Percentiles rank a stretch among this genome's conserved stretches.
These are phyloP conservation scores for Piper longum DNA, from an alignment of 164 flowering plant species.

Conservation along the genomic window DNA sequence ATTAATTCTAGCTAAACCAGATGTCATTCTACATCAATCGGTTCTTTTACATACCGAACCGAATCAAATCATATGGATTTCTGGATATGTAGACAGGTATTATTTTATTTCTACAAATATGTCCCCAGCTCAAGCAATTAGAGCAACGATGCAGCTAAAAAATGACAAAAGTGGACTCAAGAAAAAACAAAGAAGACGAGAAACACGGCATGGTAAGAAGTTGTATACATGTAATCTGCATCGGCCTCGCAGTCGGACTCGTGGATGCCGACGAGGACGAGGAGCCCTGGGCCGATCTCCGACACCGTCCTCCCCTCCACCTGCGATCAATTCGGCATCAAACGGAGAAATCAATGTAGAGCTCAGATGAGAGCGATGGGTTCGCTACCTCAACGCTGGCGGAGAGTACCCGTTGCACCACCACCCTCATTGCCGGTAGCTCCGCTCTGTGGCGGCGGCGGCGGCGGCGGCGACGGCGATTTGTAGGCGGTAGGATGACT, in stretches of 20 bases:
- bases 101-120: too few species aligned
- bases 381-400: slow-evolving; percentile 74
- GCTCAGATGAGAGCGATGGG: slow-evolving; percentile 1
- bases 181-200: neutral
- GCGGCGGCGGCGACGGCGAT: neutral
- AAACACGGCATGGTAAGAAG: neutral
- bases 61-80: too few species aligned
- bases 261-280: slow-evolving; percentile 79
- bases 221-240: slow-evolving; percentile 58
- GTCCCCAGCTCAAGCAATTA: too few species aligned
- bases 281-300: slow-evolving; percentile 81
- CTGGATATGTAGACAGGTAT: too few species aligned
- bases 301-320: slow-evolving; percentile 74
- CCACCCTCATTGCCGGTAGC: slow-evolving; percentile 43
- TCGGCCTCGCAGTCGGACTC: slow-evolving; percentile 71
- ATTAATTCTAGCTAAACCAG: too few species aligned
- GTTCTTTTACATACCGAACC: too few species aligned
- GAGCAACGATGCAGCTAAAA: too few species aligned
- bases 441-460: neutral
- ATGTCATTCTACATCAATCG: too few species aligned
- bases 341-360: neutral
- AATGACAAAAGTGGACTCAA: too few species aligned
- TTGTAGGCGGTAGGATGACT: neutral
- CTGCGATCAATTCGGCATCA: slow-evolving; percentile 26
- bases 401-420: slow-evolving; percentile 79